Percentiles rank a stretch among this genome's conserved stretches.
phyloP scores from a whole-genome alignment of 1,284 basidiomycete species.

The Cutaneotrichosporon arboriforme region DNA sequence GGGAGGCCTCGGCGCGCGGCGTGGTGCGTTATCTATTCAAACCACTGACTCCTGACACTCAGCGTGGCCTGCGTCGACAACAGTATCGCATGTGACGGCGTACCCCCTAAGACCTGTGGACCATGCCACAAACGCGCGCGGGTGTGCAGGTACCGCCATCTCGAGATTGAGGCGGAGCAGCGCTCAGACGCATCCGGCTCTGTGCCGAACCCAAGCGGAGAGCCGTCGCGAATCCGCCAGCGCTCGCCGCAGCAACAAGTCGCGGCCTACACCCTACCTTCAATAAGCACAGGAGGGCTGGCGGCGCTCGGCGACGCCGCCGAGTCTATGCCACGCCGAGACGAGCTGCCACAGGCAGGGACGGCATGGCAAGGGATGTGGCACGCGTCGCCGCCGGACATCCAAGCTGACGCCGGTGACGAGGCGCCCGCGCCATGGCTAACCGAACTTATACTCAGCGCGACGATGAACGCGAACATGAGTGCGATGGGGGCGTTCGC shows the following conservation, averaged over 20 bases:
- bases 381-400: not conserved
- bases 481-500: not conserved
- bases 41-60: too few species aligned
- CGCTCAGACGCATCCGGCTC: too few species aligned
- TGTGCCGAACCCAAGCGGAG: too few species aligned
- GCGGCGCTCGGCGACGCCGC: not conserved
- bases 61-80: conserved; percentile 14
- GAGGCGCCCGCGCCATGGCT: conserved; percentile 2
- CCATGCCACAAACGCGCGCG: conserved; percentile 2
- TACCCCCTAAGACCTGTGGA: conserved; percentile 14
- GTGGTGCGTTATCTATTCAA: conserved; percentile 7
- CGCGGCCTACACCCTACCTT: too few species aligned
- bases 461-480: conserved; percentile 2
- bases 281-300: not conserved
- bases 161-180: conserved; percentile 9
- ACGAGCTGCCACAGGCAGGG: not conserved
- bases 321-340: not conserved
- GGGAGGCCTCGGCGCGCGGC: conserved; percentile 20
- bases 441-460: conserved; percentile 8
- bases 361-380: not conserved
- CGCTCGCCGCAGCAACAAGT: too few species aligned
- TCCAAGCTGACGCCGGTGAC: not conserved
- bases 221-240: too few species aligned
- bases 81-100: conserved; percentile 14
- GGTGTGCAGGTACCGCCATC: conserved; percentile 13